phyloP scores from a whole-genome alignment of 2,329 filamentous ascomycete genomes.

The Colletotrichum phormii region DNA sequence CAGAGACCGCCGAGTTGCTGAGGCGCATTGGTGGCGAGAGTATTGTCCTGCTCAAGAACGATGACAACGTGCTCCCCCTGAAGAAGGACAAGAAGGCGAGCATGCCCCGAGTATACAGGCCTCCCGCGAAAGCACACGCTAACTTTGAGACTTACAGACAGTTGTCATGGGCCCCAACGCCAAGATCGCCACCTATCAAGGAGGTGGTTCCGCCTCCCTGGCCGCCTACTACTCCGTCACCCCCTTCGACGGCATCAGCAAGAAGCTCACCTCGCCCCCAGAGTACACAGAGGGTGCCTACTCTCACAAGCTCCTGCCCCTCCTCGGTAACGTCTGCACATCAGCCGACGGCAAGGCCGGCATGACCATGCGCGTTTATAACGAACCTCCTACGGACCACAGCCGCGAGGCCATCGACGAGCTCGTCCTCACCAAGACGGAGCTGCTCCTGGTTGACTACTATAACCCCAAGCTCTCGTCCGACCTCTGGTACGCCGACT shows the following conservation, averaged over 20 bases:
- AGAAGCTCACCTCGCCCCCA: conserved; percentile 57
- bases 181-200: conserved; percentile 67
- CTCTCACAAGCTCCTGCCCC: conserved; percentile 72
- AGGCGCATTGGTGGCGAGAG: conserved; percentile 75
- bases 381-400: conserved; percentile 63
- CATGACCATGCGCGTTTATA: conserved; percentile 72
- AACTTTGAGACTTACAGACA: conserved; percentile 48
- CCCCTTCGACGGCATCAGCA: conserved; percentile 76
- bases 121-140: not conserved
- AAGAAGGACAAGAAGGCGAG: conserved; percentile 68
- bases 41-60: conserved; percentile 80
- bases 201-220: conserved; percentile 73
- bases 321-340: conserved; percentile 65
- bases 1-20: conserved; percentile 72
- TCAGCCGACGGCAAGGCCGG: conserved; percentile 65
- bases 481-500: conserved; percentile 67
- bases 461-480: conserved; percentile 64
- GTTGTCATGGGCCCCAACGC: conserved; percentile 69
- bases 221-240: conserved; percentile 75
- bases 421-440: conserved; percentile 59
- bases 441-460: conserved; percentile 63
- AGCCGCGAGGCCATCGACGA: conserved; percentile 64
- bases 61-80: conserved; percentile 71
- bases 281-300: conserved; percentile 71
- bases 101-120: not conserved